Evolutionary conservation across 225 moss, liverwort and hornwort species (phyloP), one percentile per base, ranked within the genome.

Genomic region (Physcomitrellopsis africana): DNA sequence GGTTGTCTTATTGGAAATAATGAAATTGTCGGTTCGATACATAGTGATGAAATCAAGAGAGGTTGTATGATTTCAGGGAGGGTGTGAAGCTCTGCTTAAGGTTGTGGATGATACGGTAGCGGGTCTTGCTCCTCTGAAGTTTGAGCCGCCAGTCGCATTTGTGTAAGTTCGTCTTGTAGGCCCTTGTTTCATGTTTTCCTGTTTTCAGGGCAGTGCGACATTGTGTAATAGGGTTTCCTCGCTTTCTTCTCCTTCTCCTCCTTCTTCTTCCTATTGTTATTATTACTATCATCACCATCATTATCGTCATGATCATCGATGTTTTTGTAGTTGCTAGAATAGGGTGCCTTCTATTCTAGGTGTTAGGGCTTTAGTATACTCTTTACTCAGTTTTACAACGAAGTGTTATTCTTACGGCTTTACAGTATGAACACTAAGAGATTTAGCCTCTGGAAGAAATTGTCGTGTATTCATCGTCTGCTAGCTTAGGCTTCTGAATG

Each of bases 121-220:
- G 70, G 83, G 81, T 70, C 81, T 89, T 26, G 54, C 76, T 55
- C 85, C 85, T 14, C 81, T 89, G 5, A 83, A 29, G 18, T 89
- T 89, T 68, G 81, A 81, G 74, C 74, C 81, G 19, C 88, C 85
- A 59, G 86, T 89, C 19, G 74, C 85, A 60, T 83, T 79, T 68
- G 83, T 89, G 88, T 89, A 77, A 76, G 82, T 69, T 44, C 24
- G 19, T 67, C 10, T 32, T 46, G 60, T 13, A 49, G 29, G 32
- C 53, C 68, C 2, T 49, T 32, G 13, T 49, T 27, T 63, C 24
- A 24, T 20, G 16, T 65, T 65, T 63, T 37, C 68, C 37, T n/a
- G n/a, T 43, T 44, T 70, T 16, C 32, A 37, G 32, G 7, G 32
- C 7, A 37, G 32, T 37, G 32, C 7, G 32, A 4, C 4, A 37